phyloP scores from a whole-genome alignment of 2,329 filamentous ascomycete genomes.

The Seiridium unicorne region DNA sequence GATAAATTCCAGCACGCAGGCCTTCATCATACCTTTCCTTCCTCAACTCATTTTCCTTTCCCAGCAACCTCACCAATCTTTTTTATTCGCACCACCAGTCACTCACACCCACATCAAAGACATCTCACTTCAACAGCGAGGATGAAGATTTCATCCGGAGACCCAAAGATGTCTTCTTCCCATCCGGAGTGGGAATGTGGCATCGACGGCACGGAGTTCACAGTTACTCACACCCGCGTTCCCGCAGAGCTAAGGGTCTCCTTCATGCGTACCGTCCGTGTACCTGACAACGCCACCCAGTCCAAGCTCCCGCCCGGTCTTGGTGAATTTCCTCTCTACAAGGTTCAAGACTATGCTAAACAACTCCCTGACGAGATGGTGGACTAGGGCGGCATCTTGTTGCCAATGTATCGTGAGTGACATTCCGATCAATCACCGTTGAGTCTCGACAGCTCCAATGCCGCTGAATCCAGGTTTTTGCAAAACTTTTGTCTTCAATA shows the following conservation, averaged over 20 bases:
- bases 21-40: no score
- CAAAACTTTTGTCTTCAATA: no score
- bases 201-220: background rate
- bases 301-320: background rate
- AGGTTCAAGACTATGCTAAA: background rate
- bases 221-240: background rate
- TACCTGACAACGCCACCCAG: background rate
- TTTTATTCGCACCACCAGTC: no score
- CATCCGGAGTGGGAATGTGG: background rate
- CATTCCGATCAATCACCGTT: background rate
- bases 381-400: slow-evolving; percentile 4
- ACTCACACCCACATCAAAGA: no score
- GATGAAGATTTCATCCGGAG: no score
- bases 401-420: slow-evolving; percentile 8
- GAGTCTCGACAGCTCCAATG: no score
- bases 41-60: no score
- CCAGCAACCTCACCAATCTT: no score
- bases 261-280: background rate
- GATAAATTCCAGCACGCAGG: no score
- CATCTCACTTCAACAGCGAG: no score
- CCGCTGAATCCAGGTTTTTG: no score
- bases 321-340: background rate
- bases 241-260: background rate
- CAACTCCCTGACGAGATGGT: slow-evolving; percentile 1
- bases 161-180: no score